phyloP scores from a whole-genome alignment of 2,329 filamentous ascomycete genomes.

The Plenodomus tracheiphilus region DNA sequence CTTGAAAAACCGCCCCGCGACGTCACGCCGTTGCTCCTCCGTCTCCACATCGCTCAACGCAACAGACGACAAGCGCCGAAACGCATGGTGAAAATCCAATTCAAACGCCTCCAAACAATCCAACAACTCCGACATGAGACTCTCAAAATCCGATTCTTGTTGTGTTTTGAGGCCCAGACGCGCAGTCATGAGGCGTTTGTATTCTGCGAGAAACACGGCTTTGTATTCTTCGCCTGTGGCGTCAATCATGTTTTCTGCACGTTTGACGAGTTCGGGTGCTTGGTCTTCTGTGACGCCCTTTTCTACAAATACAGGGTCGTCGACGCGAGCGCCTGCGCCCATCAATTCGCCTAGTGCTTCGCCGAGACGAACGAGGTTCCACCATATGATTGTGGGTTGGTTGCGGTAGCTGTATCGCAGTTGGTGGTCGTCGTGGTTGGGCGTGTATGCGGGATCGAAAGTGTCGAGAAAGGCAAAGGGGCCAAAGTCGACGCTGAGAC shows the following conservation, averaged over 20 bases:
- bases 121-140: constrained; percentile 78
- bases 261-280: constrained; percentile 69
- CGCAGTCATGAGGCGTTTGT: constrained; percentile 79
- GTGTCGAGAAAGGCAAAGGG: constrained; percentile 98
- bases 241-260: constrained; percentile 82
- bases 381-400: constrained; percentile 96
- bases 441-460: constrained; percentile 92
- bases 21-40: constrained; percentile 64
- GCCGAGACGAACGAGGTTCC: constrained; percentile 91
- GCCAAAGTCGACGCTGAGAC: constrained; percentile 90
- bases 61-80: constrained; percentile 77
- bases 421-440: constrained; percentile 91
- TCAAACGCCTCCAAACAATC: constrained; percentile 81
- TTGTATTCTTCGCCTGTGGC: constrained; percentile 86
- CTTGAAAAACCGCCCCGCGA: constrained; percentile 78
- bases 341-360: constrained; percentile 88
- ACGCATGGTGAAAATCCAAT: constrained; percentile 93
- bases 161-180: constrained; percentile 74
- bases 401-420: constrained; percentile 90
- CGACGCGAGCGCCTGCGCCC: constrained; percentile 72
- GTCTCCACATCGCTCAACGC: constrained; percentile 67
- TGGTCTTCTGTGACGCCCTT: constrained; percentile 73
- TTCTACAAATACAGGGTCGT: constrained; percentile 70
- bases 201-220: constrained; percentile 82
- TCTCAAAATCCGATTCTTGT: constrained; percentile 75